These are phyloP conservation scores for Sarocladium strictum DNA, from an alignment of 2,329 filamentous ascomycete species.

Conservation along the genomic window DNA sequence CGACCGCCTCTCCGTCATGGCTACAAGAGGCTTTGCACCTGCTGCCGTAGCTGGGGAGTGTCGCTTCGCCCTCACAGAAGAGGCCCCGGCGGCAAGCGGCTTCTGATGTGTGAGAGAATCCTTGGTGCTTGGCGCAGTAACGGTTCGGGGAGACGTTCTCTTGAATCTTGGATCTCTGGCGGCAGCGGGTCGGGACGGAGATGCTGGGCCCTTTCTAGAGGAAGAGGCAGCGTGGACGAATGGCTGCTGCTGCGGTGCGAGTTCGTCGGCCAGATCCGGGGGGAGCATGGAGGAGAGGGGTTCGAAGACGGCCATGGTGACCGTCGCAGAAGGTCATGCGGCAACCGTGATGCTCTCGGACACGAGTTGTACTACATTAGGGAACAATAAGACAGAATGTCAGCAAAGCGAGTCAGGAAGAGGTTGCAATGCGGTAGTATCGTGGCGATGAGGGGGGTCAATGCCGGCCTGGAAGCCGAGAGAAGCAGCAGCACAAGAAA, in stretches of 20 bases:
- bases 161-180: slow-evolving; percentile 3
- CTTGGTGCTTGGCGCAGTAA: neutral
- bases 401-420: neutral
- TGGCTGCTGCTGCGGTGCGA: slow-evolving; percentile 7
- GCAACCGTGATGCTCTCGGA: slow-evolving; percentile 6
- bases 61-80: slow-evolving; percentile 1
- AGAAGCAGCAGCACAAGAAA: neutral
- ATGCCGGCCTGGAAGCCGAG: neutral
- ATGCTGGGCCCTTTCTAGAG: slow-evolving; percentile 13
- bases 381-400: slow-evolving; percentile 1
- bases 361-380: neutral
- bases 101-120: neutral
- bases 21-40: slow-evolving; percentile 29
- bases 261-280: slow-evolving; percentile 9
- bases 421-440: neutral
- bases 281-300: slow-evolving; percentile 14
- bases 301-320: slow-evolving; percentile 17
- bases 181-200: slow-evolving; percentile 1
- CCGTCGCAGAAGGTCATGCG: slow-evolving; percentile 5
- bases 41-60: neutral
- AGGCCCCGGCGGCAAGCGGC: neutral
- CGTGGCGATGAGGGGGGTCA: neutral
- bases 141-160: slow-evolving; percentile 10
- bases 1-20: slow-evolving; percentile 39
- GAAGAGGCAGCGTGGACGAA: neutral